Base-by-base conservation (phyloP, 2,329 filamentous ascomycete species). In the Pestalotiopsis sp. region DNA sequence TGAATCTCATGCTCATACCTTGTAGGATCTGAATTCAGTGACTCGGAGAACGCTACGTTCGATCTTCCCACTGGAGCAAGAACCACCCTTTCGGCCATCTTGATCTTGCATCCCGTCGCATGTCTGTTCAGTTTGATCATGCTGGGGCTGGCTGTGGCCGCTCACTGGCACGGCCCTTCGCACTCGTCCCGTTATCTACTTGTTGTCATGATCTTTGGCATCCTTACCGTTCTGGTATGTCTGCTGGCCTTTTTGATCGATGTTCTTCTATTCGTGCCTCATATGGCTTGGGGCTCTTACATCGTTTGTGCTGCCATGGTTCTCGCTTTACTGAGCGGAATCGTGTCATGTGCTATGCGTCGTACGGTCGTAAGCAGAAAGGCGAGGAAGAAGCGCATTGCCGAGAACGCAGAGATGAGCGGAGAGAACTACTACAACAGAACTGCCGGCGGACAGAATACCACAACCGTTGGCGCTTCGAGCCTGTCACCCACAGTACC, bases 401-500 rank as follows among this genome's bases (percentile, higher is more conserved):
- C 91, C 2, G 93, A 97, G 80, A 97, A 98, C 78, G 93, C 95
- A 7, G 95, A 98, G 78, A 98, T 98, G 95, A 98, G 93, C 78
- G 95, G 95, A 36, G 91, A 96, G 75, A 96, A 95, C 77, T 98
- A 92, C 79, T 98, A 97, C 81, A 92, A 91, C 75, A 87, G 91
- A 69, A 89, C 92, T 36, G 31, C 7, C 80, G 86, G 83, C 49
- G 85, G 88, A 70, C 81, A 83, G 64, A 86, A 89, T 70, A 77
- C 84, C 45, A 75, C 80, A 52, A 78, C 81, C 7, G 78, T 79
- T 9, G 77, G 78, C 3, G 77, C 82, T 4, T 77, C 78, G 4
- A 23, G 52, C 1, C 81, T 85, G 71, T 86, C 91, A 71, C 87
- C 90, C 7, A 89, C 88, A 23, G 81, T 90, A 66, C 87, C 90